Base-by-base conservation (phyloP, 1,284 basidiomycete genomes). In the Taiwanofungus camphoratus region DNA sequence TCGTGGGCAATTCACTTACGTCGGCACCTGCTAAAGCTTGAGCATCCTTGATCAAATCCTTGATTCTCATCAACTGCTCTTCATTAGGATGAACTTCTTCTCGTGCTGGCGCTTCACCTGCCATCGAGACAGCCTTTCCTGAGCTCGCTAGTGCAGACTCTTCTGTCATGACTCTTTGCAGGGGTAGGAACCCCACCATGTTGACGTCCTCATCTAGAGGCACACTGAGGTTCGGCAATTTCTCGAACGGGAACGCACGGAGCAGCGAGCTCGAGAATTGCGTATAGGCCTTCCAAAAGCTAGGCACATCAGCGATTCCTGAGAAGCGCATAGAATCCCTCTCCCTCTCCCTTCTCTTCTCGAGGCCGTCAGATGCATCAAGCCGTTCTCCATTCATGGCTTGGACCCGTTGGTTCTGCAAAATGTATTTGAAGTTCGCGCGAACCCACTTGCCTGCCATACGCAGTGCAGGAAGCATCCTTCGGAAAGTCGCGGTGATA, bases 161-260 rank as follows among this genome's bases (percentile, higher is more conserved):
- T 5, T 54, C 51, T 2, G 76, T 66, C 51, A 76, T 62, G 33
- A 57, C 68, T 44, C 77, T 75, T 42, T 78, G 77, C 37, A 97
- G 70, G 2, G 95, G 95, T 15, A 84, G 67, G 60, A 96, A 97
- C 0, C 93, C 95, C 31, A 76, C 73, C 72, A 96, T 77, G 47
- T 98, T 94, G 3, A 84, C 64, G 62, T 99, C 95, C 63, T 99
- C 95, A 50, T 96, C 92, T 44, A 98, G 67, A n/a, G 80, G 75
- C 1, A 74, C 71, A 3, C 68, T 69, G 15, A 88, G 68, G 15
- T 65, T 58, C 1, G 89, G 90, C 18, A 96, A 62, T 35, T 70
- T 71, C 3, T 73, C 70, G 2, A 71, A 62, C 0, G 92, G 92
- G 63, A 97, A 98, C 1, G 79, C 69, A 6, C 69, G 67, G 11